Base-by-base conservation (phyloP, 768 basidiomycete genomes). In the Chalciporus piperatus region DNA sequence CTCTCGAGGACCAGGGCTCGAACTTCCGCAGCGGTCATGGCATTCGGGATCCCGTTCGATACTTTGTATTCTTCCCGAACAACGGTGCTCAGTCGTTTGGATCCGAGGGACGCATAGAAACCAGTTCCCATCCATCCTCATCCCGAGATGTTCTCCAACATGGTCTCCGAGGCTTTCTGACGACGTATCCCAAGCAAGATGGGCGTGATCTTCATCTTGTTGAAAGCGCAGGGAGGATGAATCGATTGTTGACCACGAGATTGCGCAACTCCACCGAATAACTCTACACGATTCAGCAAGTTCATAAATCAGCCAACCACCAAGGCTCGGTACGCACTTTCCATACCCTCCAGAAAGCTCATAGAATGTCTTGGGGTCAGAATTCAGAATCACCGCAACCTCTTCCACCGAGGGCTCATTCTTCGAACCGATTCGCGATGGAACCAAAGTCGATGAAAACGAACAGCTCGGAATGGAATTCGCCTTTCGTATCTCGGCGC, bases 381-480 rank as follows among this genome's bases (percentile, higher is more conserved):
- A 75, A 19, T 95, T 67, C 39, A 93, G 68, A 48, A 83, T 85
- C 47, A 77, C 76, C 0, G 84, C 85, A 40, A 93, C 77, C 68
- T 94, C 92, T 50, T 91, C 84, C 5, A 93, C 81, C 41, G 83
- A 92, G 4, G 96, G 95, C 62, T 93, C 90, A 39, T 80, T 84
- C 62, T 84, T 87, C 14, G 94, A 90, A 11, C 97, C 96, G 75
- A 58, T 94, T 96, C 22, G 88, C 96, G 5, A 76, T 72, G 1
- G 77, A 63, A 2, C 94, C 95, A 64, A 96, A 97, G 65, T 96
- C 85, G 45, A 98, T 83, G 59, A 94, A 97, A 30, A 81, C 77
- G 62, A 98, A 97, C 1, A 96, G 71, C 56, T 87, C 85, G 4
- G 87, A 86, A 62, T 90, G 87, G 37, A 92, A 82, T 30, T 78